Evolutionary conservation across 768 basidiomycete genomes (phyloP), one percentile per base, ranked within the genome.

Genomic region (Auriscalpium orientale): DNA sequence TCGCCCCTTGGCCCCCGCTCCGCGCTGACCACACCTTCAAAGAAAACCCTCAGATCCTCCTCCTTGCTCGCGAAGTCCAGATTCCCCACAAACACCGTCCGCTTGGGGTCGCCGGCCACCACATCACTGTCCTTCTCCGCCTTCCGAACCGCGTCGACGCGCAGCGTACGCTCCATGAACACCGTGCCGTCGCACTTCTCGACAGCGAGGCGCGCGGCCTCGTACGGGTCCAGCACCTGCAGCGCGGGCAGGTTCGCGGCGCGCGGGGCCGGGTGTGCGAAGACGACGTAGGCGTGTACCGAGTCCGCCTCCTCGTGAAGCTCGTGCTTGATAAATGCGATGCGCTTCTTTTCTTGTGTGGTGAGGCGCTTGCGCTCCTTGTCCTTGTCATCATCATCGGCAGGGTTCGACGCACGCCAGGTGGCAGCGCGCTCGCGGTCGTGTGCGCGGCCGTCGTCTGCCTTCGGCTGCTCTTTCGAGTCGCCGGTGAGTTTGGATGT

Each of bases 241-340:
- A 69, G 57, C 2, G 77, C 74, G 22, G 79, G 72, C 33, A 64
- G 65, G 16, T 28, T 46, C 33, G 51, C 60, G 0, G 72, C 66
- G 4, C 63, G 55, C 10, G 79, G 78, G 4, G 66, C 57, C 8
- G 83, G 78, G 64, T 93, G 83, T 1, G 91, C 90, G 68, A 98
- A 93, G 18, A 98, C 92, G 48, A 95, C 71, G 68, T 99, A 99
- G 1, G 91, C 90, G 65, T 94, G 90, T 56, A 91, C 81, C 16
- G 82, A 78, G 62, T 83, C 83, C 4, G 86, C 85, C 36, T 81
- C 78, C 2, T 84, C 74, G 70, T 98, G 93, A 65, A 98, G 83
- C 62, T 95, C 91, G 53, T 85, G 85, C 66, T 93, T 90, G 68
- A 98, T 97, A 69, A 94, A 97, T 0, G 93, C 91, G 53, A 98